Conservation (phyloP, 441 rosid species). For the Mallotus japonicus region DNA sequence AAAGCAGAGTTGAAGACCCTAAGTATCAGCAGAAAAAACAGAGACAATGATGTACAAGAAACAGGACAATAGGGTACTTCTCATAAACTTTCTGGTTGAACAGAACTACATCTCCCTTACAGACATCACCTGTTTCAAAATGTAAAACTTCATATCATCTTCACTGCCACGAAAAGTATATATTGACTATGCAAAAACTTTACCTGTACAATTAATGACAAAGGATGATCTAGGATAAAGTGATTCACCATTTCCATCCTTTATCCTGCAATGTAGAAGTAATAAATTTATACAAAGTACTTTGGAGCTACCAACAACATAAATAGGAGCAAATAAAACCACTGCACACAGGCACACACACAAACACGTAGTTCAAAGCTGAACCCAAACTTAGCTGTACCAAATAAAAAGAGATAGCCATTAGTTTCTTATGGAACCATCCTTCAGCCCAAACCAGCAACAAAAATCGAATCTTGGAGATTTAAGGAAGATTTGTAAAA, state of each 20-base stretch:
- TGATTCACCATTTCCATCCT: constrained; percentile 46
- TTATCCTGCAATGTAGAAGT: constrained; percentile 35
- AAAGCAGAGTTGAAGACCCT: constrained; percentile 8
- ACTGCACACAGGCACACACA: not conserved
- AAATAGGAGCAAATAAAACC: not conserved
- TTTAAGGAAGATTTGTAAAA: too few species aligned
- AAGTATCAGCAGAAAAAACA: not conserved
- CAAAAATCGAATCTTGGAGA: too few species aligned
- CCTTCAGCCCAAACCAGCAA: too few species aligned
- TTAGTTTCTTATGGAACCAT: too few species aligned
- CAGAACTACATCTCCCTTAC: constrained; percentile 57
- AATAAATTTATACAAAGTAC: not conserved
- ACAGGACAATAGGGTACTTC: constrained; percentile 34
- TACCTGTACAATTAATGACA: constrained; percentile 43
- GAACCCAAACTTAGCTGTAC: not conserved
- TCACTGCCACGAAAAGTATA: not conserved
- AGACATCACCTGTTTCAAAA: constrained; percentile 53
- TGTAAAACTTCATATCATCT: constrained; percentile 2
- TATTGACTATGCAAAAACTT: constrained; percentile 4
- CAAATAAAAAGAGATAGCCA: not conserved
- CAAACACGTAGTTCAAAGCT: too few species aligned
- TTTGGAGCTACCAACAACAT: not conserved
- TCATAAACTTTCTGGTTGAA: constrained; percentile 56
- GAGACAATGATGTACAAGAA: constrained; percentile 18
- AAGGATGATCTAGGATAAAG: constrained; percentile 47